Conservation (phyloP, 768 basidiomycete genomes). For the Piloderma croceum region DNA sequence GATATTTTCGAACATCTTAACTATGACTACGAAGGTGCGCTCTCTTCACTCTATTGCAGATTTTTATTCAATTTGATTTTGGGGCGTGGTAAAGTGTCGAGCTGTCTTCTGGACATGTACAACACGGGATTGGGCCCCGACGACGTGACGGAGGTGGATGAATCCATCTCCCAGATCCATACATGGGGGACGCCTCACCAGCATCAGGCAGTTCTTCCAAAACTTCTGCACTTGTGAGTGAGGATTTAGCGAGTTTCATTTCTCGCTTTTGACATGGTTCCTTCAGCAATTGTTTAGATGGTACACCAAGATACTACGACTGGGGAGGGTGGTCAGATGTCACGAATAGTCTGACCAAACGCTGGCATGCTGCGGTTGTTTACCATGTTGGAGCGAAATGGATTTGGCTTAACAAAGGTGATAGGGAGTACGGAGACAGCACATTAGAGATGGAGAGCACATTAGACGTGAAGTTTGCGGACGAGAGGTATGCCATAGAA, state of each 20-base stretch:
- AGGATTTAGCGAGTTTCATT: background rate
- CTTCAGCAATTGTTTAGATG: conserved; percentile 39
- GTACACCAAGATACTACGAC: conserved; percentile 35
- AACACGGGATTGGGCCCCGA: conserved; percentile 39
- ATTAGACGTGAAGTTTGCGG: conserved; percentile 35
- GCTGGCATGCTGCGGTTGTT: conserved; percentile 40
- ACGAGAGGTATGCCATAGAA: conserved; percentile 18
- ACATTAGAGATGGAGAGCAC: conserved; percentile 30
- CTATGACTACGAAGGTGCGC: conserved; percentile 46
- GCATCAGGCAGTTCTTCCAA: conserved; percentile 38
- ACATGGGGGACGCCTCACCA: conserved; percentile 34
- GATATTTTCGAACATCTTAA: conserved; percentile 38
- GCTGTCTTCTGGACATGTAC: conserved; percentile 45
- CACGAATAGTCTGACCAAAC: conserved; percentile 29
- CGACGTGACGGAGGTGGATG: conserved; percentile 27
- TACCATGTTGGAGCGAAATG: conserved; percentile 46
- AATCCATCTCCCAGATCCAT: conserved; percentile 31
- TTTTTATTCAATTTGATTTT: no score
- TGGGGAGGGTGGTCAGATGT: conserved; percentile 45
- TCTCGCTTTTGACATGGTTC: conserved; percentile 10
- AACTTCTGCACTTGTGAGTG: conserved; percentile 47
- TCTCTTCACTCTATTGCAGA: no score
- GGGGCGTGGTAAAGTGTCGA: no score
- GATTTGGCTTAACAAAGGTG: conserved; percentile 42
- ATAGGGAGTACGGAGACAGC: conserved; percentile 12